Evolutionary conservation across 2,329 filamentous ascomycete genomes (phyloP), one percentile per base, ranked within the genome.

Genomic region (Huntiella omanensis): DNA sequence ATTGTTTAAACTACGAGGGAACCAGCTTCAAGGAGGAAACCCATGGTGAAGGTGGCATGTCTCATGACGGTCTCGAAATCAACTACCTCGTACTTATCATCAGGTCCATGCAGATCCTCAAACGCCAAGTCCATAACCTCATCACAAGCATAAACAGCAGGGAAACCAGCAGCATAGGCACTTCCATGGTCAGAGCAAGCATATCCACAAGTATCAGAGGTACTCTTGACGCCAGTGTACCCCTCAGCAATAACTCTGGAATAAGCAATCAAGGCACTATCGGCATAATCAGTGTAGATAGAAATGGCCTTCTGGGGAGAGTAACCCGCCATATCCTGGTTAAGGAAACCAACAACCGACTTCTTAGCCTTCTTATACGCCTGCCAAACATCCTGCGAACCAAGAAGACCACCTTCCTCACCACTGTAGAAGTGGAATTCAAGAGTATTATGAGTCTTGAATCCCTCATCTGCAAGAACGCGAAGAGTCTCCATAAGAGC

Each of bases 351-450:
- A n/a, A 67, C 56, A 10, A 70, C 62, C 3, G 52, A 58, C 53
- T 62, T 63, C 33, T 56, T 55, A 19, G 55, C 52, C 19, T 56
- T 50, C 49, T 59, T 62, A 57, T 69, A 69, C 66, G 7, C 60
- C 64, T 52, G 17, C 43, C 35, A 68, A 28, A 70, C 55, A 11
- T 60, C 64, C 13, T 60, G 59, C 1, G 66, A 69, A 4, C 68
- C 68, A 1, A 69, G 62, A 0, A 69, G 59, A 2, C 68, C 67
- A 1, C 61, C 65, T 55, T 71, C 68, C 50, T 70, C 68, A 22
- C 60, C 68, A 33, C 56, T 56, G 52, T 71, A 71, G 55, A 65
- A 71, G 54, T 71, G 68, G 54, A 71, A 70, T 55, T 71, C 68
- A 47, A 71, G 58, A 3, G 67, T 68, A 54, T 69, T 63, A 17